Evolutionary conservation across 768 basidiomycete species (phyloP), one percentile per base, ranked within the genome.

Genomic region (Pulveroboletus sp.): DNA sequence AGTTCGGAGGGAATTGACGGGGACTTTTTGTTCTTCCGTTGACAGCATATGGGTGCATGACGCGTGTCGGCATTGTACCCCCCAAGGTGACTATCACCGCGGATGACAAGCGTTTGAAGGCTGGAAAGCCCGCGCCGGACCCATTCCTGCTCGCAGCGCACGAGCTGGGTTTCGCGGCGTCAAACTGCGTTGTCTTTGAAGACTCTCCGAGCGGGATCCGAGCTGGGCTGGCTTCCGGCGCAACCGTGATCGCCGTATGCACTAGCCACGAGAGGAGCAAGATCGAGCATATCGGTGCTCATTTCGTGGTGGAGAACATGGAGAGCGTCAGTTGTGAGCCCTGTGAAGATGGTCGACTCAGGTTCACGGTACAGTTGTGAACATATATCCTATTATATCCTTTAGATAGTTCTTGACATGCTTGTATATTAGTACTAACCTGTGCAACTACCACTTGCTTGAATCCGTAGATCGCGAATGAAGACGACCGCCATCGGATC

Each of bases 181-280:
- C 73, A 40, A 75, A 77, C n/a, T 85, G 84, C 52, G 76, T 91
- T 56, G 88, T 90, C 24, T 81, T 91, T 43, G 87, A 89, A 60
- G 88, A 91, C 59, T 88, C 80, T 37, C 75, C 81, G 27, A 74
- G 74, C 45, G 78, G 85, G 19, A 82, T 91, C 61, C 72, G 73
- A 24, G 79, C 85, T 0, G 88, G 87, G 11, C 77, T 85, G 27
- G 86, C 86, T 0, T 80, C 82, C 27, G 88, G 88, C 27, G 81
- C 84, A 12, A 83, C 75, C 11, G 86, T 87, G 20, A 74, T 90
- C 34, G 88, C 87, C 5, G 60, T 89, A 10, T 87, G 85, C 71
- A 90, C 88, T 9, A 80, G 78, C 45, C 87, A 90, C 59, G 75
- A 79, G 55, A 69, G 83, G 45, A 58, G 66, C 24, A 72, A 80